A percentile compares a stretch with the other conserved stretches of the same genome.
Conservation (phyloP, 2,329 filamentous ascomycete genomes). For the Beauveria bassiana region DNA sequence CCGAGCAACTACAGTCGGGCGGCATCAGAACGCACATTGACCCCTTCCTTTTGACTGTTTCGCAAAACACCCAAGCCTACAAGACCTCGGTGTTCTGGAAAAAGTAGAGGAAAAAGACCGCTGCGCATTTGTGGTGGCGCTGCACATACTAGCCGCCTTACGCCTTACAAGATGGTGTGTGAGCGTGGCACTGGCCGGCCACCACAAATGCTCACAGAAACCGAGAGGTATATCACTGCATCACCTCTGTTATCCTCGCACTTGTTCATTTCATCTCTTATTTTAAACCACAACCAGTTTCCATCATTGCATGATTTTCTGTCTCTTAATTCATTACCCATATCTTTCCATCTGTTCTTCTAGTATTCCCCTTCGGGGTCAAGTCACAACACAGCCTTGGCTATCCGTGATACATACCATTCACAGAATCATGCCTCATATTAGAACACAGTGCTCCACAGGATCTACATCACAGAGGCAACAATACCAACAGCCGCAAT, state of each 20-base stretch:
- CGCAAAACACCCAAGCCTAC: too few relatives aligned
- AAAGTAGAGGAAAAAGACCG: not conserved
- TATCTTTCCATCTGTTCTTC: not conserved
- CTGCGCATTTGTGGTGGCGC: not conserved
- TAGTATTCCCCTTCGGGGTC: not conserved
- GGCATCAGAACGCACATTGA: not conserved
- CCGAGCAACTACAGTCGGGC: not conserved
- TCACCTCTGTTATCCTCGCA: not conserved
- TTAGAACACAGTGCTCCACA: not conserved
- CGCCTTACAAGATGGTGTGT: not conserved
- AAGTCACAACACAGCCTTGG: not conserved
- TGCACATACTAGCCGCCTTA: not conserved
- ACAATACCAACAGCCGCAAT: not conserved
- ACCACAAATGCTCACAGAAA: not conserved
- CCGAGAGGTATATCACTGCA: not conserved
- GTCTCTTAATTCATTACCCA: not conserved
- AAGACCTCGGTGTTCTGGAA: not conserved
- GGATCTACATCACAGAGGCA: not conserved
- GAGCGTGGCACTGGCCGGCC: not conserved
- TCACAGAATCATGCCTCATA: not conserved
- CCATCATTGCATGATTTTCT: not conserved
- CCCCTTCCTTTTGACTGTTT: too few relatives aligned
- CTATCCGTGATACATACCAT: not conserved
- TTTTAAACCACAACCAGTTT: not conserved
- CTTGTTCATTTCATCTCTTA: not conserved